Evolutionary conservation across 2,329 filamentous ascomycete genomes (phyloP).

Genomic region (Pseudogymnoascus sp.): DNA sequence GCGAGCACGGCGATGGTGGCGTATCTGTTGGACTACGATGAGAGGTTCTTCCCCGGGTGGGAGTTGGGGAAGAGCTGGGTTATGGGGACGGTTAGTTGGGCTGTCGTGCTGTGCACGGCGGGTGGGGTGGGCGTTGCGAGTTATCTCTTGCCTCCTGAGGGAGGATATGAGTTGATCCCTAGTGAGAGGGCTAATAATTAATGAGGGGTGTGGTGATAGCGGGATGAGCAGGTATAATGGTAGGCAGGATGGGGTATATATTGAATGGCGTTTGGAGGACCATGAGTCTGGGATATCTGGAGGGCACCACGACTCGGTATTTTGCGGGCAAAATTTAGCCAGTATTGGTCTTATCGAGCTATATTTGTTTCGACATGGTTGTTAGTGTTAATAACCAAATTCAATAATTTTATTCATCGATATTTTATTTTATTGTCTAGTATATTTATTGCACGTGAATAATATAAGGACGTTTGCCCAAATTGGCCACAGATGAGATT

Average conservation of each 20-base stretch:
- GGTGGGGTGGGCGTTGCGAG: conserved; percentile 58
- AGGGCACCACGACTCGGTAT: neutral
- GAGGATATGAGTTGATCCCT: conserved; percentile 75
- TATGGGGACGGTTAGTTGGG: conserved; percentile 52
- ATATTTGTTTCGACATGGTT: neutral
- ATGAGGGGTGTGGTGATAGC: neutral
- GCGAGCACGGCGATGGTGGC: conserved; percentile 75
- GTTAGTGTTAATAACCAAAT: neutral
- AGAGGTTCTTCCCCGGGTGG: conserved; percentile 79
- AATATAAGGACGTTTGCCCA: neutral
- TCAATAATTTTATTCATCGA: neutral
- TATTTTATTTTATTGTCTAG: neutral
- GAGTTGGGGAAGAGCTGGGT: conserved; percentile 71
- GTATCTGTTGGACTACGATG: conserved; percentile 74
- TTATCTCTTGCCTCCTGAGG: conserved; percentile 66
- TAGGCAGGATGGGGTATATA: neutral
- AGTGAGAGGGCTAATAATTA: conserved; percentile 19
- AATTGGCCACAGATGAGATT: neutral
- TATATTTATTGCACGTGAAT: neutral
- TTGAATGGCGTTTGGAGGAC: neutral
- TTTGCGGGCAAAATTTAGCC: neutral
- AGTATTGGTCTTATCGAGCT: neutral
- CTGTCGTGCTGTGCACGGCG: conserved; percentile 44
- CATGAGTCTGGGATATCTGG: neutral
- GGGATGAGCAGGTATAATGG: neutral